Evolutionary conservation across 1,284 basidiomycete species (phyloP).

Genomic region (Pseudozyma tsukubaensis): DNA sequence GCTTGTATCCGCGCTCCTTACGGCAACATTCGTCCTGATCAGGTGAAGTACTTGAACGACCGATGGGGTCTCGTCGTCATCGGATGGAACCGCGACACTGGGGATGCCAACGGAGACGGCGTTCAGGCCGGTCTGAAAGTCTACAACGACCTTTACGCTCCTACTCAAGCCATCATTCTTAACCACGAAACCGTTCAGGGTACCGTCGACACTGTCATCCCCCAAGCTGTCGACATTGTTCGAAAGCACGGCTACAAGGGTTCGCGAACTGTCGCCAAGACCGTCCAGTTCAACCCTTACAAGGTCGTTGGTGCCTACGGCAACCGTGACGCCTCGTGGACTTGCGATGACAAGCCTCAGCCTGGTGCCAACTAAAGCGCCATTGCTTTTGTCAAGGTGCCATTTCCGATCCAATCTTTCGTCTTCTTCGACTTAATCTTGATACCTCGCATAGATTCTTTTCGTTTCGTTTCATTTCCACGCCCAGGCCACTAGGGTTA

Average conservation of each 20-base stretch:
- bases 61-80: constrained; percentile 51
- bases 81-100: constrained; percentile 53
- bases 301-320: constrained; percentile 44
- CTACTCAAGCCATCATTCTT: constrained; percentile 53
- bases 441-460: neutral
- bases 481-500: neutral
- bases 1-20: constrained; percentile 58
- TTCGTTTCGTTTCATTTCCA: neutral
- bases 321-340: constrained; percentile 53
- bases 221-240: constrained; percentile 53
- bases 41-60: constrained; percentile 54
- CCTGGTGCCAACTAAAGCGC: constrained; percentile 20
- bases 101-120: constrained; percentile 50
- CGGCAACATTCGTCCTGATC: constrained; percentile 42
- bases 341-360: constrained; percentile 48
- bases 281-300: constrained; percentile 56
- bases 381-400: neutral
- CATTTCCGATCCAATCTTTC: neutral
- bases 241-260: constrained; percentile 53
- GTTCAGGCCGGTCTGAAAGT: constrained; percentile 31
- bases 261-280: constrained; percentile 38
- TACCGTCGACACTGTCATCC: constrained; percentile 45
- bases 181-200: constrained; percentile 60
- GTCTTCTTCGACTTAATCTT: constrained; percentile 6
- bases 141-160: constrained; percentile 43